A percentile compares a stretch with the other conserved stretches of the same genome.
phyloP scores from a whole-genome alignment of 176 grass and related monocot genomes.

The Rhynchospora breviuscula region DNA sequence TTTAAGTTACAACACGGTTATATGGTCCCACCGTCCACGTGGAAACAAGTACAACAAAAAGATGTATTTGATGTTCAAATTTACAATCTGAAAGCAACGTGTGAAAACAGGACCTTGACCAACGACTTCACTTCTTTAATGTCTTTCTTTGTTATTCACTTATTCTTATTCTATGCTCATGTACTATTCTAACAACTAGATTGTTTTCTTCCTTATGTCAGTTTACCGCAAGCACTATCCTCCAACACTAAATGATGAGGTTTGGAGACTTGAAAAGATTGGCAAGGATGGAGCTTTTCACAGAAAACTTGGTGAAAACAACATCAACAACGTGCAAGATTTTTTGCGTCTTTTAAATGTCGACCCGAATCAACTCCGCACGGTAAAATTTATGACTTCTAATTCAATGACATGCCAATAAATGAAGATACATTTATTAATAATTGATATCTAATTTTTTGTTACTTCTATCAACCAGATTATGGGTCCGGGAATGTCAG shows the following conservation, averaged over 20 bases:
- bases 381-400: conserved; percentile 8
- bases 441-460: conserved; percentile 9
- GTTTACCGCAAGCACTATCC: conserved; percentile 90
- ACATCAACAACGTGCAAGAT: conserved; percentile 46
- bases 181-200: not conserved
- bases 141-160: not conserved
- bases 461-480: conserved; percentile 37
- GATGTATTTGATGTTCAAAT: not conserved
- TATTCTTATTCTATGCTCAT: not conserved
- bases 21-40: conserved; percentile 3
- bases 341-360: conserved; percentile 45
- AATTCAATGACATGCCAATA: not conserved
- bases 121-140: not conserved
- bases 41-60: not conserved
- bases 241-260: conserved; percentile 53
- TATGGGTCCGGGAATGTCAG: conserved; percentile 68
- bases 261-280: conserved; percentile 82
- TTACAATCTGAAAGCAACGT: conserved; percentile 2
- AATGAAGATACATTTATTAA: not conserved
- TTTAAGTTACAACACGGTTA: not conserved
- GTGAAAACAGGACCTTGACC: not conserved
- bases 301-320: conserved; percentile 22
- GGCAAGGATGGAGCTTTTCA: conserved; percentile 78
- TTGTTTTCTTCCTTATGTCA: conserved; percentile 13
- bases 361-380: conserved; percentile 34